phyloP scores from a whole-genome alignment of 2,329 filamentous ascomycete genomes.

The Orbilia brochopaga region DNA sequence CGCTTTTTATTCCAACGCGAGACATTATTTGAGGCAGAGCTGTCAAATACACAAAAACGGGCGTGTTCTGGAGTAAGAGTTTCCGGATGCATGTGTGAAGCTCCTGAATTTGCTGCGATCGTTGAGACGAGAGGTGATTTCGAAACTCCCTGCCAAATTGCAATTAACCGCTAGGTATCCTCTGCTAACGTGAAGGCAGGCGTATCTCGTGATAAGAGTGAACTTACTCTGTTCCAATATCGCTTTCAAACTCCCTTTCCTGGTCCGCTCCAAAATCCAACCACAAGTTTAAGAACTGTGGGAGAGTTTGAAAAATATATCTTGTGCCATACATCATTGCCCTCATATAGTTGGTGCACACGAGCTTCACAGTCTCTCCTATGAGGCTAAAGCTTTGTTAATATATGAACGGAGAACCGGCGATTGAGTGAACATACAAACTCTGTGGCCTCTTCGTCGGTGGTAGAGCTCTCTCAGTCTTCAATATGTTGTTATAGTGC shows the following conservation, averaged over 20 bases:
- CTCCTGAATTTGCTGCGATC: slow-evolving; percentile 70
- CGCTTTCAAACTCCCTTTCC: slow-evolving; percentile 65
- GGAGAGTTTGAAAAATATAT: slow-evolving; percentile 92
- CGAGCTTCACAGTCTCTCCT: slow-evolving; percentile 83
- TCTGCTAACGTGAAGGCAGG: slow-evolving; percentile 9
- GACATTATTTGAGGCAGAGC: slow-evolving; percentile 91
- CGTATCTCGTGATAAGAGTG: background rate
- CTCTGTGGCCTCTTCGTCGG: slow-evolving; percentile 76
- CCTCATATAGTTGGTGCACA: slow-evolving; percentile 91
- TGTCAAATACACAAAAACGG: slow-evolving; percentile 65
- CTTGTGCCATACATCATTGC: slow-evolving; percentile 89
- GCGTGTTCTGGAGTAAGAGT: slow-evolving; percentile 68
- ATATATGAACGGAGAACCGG: background rate
- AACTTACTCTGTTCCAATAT: slow-evolving; percentile 60
- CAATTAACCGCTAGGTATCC: slow-evolving; percentile 52
- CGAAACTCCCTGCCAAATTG: slow-evolving; percentile 61
- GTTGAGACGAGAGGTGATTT: slow-evolving; percentile 60
- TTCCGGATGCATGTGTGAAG: slow-evolving; percentile 79
- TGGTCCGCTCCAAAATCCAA: slow-evolving; percentile 83
- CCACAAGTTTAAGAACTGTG: slow-evolving; percentile 91
- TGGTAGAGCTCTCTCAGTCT: slow-evolving; percentile 81
- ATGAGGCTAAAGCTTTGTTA: slow-evolving; percentile 63
- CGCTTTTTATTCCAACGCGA: slow-evolving; percentile 87
- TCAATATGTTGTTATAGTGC: slow-evolving; percentile 94
- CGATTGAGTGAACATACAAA: slow-evolving; percentile 60